Base-by-base conservation (phyloP, 106 monocot species). In the Dioscorea zingiberensis region DNA sequence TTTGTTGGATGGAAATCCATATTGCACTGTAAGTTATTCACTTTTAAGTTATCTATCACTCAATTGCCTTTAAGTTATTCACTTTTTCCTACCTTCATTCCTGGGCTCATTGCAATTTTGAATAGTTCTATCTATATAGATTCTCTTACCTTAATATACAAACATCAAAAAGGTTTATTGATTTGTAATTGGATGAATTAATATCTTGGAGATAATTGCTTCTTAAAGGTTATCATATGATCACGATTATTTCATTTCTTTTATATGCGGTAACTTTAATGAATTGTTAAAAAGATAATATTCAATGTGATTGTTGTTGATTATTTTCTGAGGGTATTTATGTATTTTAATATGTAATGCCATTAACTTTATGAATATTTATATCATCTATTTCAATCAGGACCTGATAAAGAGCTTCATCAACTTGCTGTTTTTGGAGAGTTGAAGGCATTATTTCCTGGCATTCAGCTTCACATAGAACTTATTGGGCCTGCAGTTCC, bases 401-500 rank as follows among this genome's bases (percentile, higher is more conserved):
- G 94, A 38, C 87, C 94, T 79, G 91, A 90, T 49, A 91, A 75
- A 48, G 94, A 95, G 70, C 69, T 95, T 69, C 65, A 25, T 44
- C 87, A 95, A 83, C 78, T 91, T 77, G 72, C 73, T 24, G 71
- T 76, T 17, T 88, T 95, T 66, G 83, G 83, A 47, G 94, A 95
- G 66, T 69, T 95, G 60, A 67, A 54, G 70, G 87, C 91, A 70
- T 77, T 95, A 27, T 78, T 95, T 79, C 87, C 91, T 66, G 71
- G 79, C 44, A 63, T 88, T 75, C 70, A 75, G 32, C 25, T 95
- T 53, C 59, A 85, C 26, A 83, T 95, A 30, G 85, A 88, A 11
- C 70, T 95, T 78, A 67, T 91, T 76, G 94, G 94, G 10, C 91
- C 94, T 32, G 83, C 79, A 64, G 70, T 95, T 75, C 94, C 94